These are phyloP conservation scores for Avena insularis DNA, from an alignment of 176 grass and related monocot genomes.

Conservation along the genomic window DNA sequence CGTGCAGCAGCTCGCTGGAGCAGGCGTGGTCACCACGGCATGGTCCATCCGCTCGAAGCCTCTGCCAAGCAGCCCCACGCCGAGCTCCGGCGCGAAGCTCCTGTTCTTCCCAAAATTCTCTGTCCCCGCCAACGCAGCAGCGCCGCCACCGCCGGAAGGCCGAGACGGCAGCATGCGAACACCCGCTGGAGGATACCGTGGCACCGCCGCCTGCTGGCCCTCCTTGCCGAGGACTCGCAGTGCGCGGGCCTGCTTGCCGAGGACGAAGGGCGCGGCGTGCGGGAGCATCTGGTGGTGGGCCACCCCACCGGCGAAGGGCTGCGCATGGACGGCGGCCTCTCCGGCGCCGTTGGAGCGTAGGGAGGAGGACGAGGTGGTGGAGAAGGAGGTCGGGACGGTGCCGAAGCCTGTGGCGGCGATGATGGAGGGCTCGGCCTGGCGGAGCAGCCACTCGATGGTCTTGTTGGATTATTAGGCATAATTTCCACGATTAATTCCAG, in stretches of 20 bases:
- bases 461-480: too few species aligned
- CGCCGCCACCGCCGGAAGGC: neutral
- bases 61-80: constrained; percentile 13
- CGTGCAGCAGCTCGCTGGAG: neutral
- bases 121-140: neutral
- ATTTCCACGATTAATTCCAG: too few species aligned
- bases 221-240: neutral
- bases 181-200: neutral
- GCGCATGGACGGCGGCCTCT: too few species aligned
- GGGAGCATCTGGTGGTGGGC: too few species aligned
- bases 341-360: too few species aligned
- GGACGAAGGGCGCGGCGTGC: constrained; percentile 65
- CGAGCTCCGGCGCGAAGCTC: constrained; percentile 38
- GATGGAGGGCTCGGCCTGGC: too few species aligned
- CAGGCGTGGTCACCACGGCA: constrained; percentile 21
- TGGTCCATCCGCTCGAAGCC: constrained; percentile 41
- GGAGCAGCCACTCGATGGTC: too few species aligned
- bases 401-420: constrained; percentile 49
- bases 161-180: neutral
- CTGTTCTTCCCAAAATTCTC: neutral
- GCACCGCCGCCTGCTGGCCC: too few species aligned
- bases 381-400: constrained; percentile 80
- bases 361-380: constrained; percentile 59
- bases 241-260: constrained; percentile 78
- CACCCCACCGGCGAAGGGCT: too few species aligned